Conservation (phyloP, 306 rosid species). For the Begonia masoniana region DNA sequence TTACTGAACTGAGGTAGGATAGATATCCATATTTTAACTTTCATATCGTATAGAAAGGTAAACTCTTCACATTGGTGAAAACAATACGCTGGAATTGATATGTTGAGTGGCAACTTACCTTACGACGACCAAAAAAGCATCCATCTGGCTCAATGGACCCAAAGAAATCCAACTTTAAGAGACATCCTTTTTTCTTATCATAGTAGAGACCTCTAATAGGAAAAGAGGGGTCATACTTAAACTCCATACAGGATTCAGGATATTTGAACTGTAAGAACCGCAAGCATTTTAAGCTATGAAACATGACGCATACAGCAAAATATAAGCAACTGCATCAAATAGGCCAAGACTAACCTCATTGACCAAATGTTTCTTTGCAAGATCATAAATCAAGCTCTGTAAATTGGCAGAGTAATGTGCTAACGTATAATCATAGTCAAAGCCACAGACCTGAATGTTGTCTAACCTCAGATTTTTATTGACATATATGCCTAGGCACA, state of each 20-base stretch:
- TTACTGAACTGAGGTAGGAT: no score
- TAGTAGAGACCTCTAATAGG: slow-evolving; percentile 90
- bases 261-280: slow-evolving; percentile 60
- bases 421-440: slow-evolving; percentile 89
- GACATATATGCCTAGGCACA: slow-evolving; percentile 55
- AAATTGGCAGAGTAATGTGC: slow-evolving; percentile 78
- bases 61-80: no score
- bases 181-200: slow-evolving; percentile 79
- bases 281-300: no score
- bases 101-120: slow-evolving; percentile 25
- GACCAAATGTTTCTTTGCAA: slow-evolving; percentile 80
- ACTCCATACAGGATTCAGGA: slow-evolving; percentile 65
- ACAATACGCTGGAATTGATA: no score
- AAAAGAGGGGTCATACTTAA: slow-evolving; percentile 68
- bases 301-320: slow-evolving; percentile 7
- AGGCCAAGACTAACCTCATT: slow-evolving; percentile 49
- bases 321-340: background rate
- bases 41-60: no score
- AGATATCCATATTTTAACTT: no score
- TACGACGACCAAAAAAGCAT: slow-evolving; percentile 83
- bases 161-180: slow-evolving; percentile 85
- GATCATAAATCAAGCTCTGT: slow-evolving; percentile 86
- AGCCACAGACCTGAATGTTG: slow-evolving; percentile 72
- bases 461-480: slow-evolving; percentile 80
- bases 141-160: slow-evolving; percentile 83